A percentile compares a stretch with the other conserved stretches of the same genome.
Evolutionary conservation across 2,329 filamentous ascomycete genomes (phyloP).

Genomic region (Mollisia scopiformis): DNA sequence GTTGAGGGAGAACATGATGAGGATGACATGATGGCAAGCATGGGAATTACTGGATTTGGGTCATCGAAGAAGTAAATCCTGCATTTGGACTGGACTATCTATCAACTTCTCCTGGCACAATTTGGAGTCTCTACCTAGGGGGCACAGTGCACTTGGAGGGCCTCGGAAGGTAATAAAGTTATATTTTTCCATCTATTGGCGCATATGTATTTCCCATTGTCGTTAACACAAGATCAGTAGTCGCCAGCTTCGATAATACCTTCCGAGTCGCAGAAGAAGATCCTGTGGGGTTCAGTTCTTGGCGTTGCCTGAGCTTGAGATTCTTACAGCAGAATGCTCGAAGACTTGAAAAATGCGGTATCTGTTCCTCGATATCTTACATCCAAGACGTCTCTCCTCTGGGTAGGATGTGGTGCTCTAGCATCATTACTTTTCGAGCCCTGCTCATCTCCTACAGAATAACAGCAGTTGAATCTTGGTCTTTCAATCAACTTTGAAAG

Average conservation of each 20-base stretch:
- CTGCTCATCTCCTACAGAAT: neutral
- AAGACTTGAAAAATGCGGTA: neutral
- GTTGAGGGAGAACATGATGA: conserved; percentile 72
- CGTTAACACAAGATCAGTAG: too few relatives aligned
- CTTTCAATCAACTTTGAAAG: neutral
- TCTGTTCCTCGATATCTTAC: neutral
- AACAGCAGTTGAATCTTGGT: neutral
- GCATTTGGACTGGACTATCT: neutral
- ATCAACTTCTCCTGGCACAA: too few relatives aligned
- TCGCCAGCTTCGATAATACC: neutral
- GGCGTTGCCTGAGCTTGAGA: neutral
- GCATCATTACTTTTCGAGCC: neutral
- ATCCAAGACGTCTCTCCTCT: neutral
- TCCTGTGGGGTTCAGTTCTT: neutral
- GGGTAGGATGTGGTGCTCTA: neutral
- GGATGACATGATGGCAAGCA: conserved; percentile 70
- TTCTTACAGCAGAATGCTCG: neutral
- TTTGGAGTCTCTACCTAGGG: too few relatives aligned
- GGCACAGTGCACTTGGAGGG: too few relatives aligned
- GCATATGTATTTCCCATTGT: too few relatives aligned
- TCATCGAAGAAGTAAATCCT: conserved; percentile 38
- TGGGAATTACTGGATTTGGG: conserved; percentile 69
- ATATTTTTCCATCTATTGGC: neutral
- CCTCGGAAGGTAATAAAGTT: neutral
- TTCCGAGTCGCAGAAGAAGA: neutral